phyloP scores from a whole-genome alignment of 257 asterid genomes.

The Solanum boliviense region DNA sequence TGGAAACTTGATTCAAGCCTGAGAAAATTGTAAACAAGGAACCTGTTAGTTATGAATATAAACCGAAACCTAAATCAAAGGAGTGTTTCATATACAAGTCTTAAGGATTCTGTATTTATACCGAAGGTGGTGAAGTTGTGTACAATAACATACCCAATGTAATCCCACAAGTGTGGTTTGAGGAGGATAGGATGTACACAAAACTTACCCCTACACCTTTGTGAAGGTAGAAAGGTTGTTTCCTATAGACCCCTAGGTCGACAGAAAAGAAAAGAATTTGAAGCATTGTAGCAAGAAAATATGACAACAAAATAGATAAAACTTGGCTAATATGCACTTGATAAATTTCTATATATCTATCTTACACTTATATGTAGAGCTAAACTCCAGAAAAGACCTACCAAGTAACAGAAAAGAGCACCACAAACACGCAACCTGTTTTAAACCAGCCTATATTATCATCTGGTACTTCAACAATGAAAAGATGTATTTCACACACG shows the following conservation, averaged over 20 bases:
- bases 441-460: background rate
- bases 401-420: background rate
- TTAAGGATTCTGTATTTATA: background rate
- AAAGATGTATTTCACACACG: background rate
- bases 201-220: background rate
- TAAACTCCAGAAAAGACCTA: background rate
- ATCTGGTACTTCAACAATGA: background rate
- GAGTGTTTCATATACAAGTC: background rate
- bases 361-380: background rate
- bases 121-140: background rate
- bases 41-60: background rate
- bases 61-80: background rate
- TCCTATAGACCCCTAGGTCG: background rate
- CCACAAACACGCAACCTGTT: background rate
- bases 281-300: background rate
- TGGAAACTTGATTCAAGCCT: conserved; percentile 1
- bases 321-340: background rate
- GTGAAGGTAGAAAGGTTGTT: background rate
- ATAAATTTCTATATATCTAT: background rate
- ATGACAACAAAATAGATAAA: background rate
- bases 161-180: background rate
- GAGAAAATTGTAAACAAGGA: background rate
- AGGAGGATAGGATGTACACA: background rate
- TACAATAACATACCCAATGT: background rate
- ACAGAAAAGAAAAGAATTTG: background rate